Evolutionary conservation across 805 yeast species (phyloP).

Genomic region (Zygotorulaspora danielsina): DNA sequence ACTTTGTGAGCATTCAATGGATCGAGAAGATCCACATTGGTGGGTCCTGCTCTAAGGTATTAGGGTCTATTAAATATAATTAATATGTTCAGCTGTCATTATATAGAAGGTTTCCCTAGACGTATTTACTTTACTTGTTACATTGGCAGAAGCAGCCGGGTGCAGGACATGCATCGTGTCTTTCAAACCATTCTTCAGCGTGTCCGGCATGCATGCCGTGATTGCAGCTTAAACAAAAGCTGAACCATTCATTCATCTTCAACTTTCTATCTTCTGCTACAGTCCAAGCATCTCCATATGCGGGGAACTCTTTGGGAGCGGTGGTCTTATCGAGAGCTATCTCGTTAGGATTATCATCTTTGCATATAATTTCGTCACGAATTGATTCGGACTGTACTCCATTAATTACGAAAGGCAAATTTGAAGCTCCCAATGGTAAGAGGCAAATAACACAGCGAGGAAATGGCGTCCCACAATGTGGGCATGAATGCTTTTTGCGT

Average conservation of each 20-base stretch:
- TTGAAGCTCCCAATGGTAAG: slow-evolving; percentile 61
- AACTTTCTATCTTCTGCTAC: slow-evolving; percentile 6
- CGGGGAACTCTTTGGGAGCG: not conserved
- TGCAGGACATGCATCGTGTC: slow-evolving; percentile 85
- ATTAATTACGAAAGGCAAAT: slow-evolving; percentile 33
- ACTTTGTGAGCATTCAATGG: too few relatives aligned
- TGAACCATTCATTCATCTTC: slow-evolving; percentile 74
- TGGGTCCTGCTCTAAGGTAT: too few relatives aligned
- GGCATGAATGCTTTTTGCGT: slow-evolving; percentile 46
- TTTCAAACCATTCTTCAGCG: slow-evolving; percentile 92
- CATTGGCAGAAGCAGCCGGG: slow-evolving; percentile 89
- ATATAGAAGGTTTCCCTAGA: too few relatives aligned
- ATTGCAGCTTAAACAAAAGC: slow-evolving; percentile 84
- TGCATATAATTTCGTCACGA: slow-evolving; percentile 1
- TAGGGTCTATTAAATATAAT: too few relatives aligned
- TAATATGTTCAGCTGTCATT: too few relatives aligned
- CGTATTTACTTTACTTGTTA: slow-evolving; percentile 56
- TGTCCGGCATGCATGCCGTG: slow-evolving; percentile 95
- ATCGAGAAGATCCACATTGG: too few relatives aligned
- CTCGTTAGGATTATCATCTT: not conserved
- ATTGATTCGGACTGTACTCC: slow-evolving; percentile 17
- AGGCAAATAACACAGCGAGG: slow-evolving; percentile 91
- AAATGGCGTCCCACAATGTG: slow-evolving; percentile 80
- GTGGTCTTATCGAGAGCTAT: not conserved
- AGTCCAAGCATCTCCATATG: slow-evolving; percentile 3